Base-by-base conservation (phyloP, 2,329 filamentous ascomycete species). In the Ceratocystiopsis minuta region DNA sequence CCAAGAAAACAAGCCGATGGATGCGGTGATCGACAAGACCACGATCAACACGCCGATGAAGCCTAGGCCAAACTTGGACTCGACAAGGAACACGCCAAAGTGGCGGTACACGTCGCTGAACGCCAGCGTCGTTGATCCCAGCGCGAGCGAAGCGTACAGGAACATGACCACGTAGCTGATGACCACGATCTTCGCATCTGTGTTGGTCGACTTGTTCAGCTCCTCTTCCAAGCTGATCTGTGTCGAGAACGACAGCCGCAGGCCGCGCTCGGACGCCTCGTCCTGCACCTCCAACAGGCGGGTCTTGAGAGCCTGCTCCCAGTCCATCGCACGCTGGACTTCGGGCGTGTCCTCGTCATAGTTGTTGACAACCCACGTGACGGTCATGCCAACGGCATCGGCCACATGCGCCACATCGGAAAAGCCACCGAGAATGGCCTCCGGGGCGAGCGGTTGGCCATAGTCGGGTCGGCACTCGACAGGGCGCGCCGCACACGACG, bases 91-190 rank as follows among this genome's bases (percentile, higher is more conserved):
- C 40, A 84, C 79, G 13, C 83, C 73, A 2, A 88, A 87, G 54
- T 93, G 93, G 41, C 73, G 74, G 39, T 94, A 61, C 37, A 96
- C 63, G 44, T 88, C 81, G 50, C 72, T 74, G 44, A 87, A 63
- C 1, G 79, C 83, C 43, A 93, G 66, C 6, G 81, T 86, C 0
- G 83, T 90, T 1, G 87, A 94, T 1, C 90, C 90, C 0, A 98
- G 68, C 0, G 90, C 87, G 41, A 98, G 63, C 6, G 88, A 96
- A 4, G 87, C 90, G 55, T 98, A 98, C 47, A 98, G 63, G 60
- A 98, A 98, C 90, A 98, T 98, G 64, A 95, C 84, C 48, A 96
- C 70, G 61, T 98, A 98, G 67, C 88, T 96, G 60, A 98, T 80
- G 42, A 88, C 75, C 18, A 98, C 77, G 53, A 98, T 98, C 58